These are phyloP conservation scores for Austroboletus rostrupii DNA, from an alignment of 1,284 basidiomycete species.

Conservation along the genomic window DNA sequence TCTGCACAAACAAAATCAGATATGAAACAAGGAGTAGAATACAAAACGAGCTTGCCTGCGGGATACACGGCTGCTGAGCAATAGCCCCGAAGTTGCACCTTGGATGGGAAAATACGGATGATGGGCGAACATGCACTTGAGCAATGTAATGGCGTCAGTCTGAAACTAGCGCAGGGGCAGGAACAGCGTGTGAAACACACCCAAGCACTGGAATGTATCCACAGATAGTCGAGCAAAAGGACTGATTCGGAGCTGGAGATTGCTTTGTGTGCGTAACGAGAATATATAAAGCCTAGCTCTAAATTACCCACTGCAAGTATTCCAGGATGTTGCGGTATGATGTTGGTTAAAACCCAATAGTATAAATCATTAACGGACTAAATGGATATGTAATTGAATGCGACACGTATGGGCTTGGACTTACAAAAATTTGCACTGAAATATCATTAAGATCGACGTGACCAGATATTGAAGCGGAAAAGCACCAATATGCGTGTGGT, in stretches of 20 bases:
- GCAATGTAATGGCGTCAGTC: constrained; percentile 12
- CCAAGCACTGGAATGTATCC: constrained; percentile 80
- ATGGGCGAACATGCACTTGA: constrained; percentile 61
- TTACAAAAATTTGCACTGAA: constrained; percentile 57
- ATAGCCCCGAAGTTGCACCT: constrained; percentile 45
- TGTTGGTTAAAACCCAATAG: constrained; percentile 60
- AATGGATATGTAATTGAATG: constrained; percentile 11
- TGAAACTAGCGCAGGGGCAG: constrained; percentile 3
- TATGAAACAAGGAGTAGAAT: constrained; percentile 1
- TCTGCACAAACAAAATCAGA: constrained; percentile 38
- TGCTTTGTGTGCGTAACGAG: neutral
- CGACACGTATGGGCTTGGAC: constrained; percentile 22
- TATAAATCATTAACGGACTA: constrained; percentile 42
- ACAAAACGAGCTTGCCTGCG: constrained; percentile 14
- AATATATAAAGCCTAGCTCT: neutral
- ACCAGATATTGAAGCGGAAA: constrained; percentile 61
- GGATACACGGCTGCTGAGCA: constrained; percentile 23
- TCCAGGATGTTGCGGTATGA: constrained; percentile 71
- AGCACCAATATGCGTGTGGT: constrained; percentile 35
- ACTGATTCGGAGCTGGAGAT: constrained; percentile 36
- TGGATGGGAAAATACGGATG: constrained; percentile 65
- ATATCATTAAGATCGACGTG: constrained; percentile 59
- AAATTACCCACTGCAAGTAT: constrained; percentile 67
- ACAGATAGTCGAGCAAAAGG: constrained; percentile 79
- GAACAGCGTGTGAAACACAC: constrained; percentile 36